Conservation (phyloP, 2,329 filamentous ascomycete genomes). For the Aspergillus sp. region DNA sequence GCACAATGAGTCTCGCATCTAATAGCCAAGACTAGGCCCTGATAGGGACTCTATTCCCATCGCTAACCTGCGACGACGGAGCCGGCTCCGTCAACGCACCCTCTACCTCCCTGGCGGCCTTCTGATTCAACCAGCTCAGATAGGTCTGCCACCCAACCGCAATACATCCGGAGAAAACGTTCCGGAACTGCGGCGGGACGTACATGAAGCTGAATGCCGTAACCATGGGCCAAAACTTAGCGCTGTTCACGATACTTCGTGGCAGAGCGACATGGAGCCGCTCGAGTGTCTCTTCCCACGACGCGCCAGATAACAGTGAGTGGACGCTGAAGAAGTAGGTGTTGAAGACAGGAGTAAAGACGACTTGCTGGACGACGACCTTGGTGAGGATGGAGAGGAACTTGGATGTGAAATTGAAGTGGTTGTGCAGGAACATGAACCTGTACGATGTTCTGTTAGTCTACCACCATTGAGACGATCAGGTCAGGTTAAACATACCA, state of each 20-base stretch:
- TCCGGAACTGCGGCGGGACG: conserved; percentile 74
- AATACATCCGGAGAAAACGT: conserved; percentile 74
- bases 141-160: conserved; percentile 94
- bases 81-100: conserved; percentile 25
- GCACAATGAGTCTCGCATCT: not conserved
- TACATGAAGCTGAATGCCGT: conserved; percentile 88
- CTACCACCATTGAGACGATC: too few relatives aligned
- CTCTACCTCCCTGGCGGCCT: conserved; percentile 62
- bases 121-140: conserved; percentile 74
- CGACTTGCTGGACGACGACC: conserved; percentile 73
- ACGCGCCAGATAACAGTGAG: conserved; percentile 70
- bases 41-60: conserved; percentile 16
- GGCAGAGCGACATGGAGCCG: conserved; percentile 76
- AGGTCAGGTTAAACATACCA: conserved; percentile 59
- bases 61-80: conserved; percentile 13
- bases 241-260: conserved; percentile 71
- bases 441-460: conserved; percentile 39
- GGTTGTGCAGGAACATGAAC: conserved; percentile 75
- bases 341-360: conserved; percentile 83
- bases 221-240: conserved; percentile 85
- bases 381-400: conserved; percentile 71
- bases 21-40: conserved; percentile 10
- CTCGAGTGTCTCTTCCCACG: conserved; percentile 62
- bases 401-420: conserved; percentile 82
- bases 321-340: conserved; percentile 81